Percentiles rank a stretch among this genome's conserved stretches.
These are phyloP conservation scores for Pestalotiopsis sp. DNA, from an alignment of 2,329 filamentous ascomycete species.

Conservation along the genomic window DNA sequence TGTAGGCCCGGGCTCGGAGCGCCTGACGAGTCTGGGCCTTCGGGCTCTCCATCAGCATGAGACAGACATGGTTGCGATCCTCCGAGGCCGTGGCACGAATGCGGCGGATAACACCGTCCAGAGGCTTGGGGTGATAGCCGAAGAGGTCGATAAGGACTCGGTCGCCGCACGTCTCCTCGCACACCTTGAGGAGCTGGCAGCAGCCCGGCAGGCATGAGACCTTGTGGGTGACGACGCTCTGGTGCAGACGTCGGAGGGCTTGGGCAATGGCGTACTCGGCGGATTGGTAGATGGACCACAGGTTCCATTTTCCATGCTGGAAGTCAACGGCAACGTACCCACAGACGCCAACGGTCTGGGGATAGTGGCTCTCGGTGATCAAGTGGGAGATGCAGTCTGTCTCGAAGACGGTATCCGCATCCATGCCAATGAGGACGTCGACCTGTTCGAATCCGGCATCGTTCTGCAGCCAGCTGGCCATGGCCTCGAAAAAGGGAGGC, in stretches of 20 bases:
- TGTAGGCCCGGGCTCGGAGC: slow-evolving; percentile 47
- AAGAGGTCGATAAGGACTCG: slow-evolving; percentile 47
- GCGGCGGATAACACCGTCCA: slow-evolving; percentile 49
- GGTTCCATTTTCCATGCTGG: slow-evolving; percentile 40
- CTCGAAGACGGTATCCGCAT: slow-evolving; percentile 51
- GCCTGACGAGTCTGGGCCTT: slow-evolving; percentile 48
- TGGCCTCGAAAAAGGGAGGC: slow-evolving; percentile 43
- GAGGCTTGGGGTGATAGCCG: slow-evolving; percentile 51
- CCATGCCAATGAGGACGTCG: slow-evolving; percentile 49
- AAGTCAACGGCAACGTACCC: slow-evolving; percentile 52
- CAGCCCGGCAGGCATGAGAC: slow-evolving; percentile 52
- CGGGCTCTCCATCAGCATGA: slow-evolving; percentile 49
- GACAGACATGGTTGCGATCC: slow-evolving; percentile 51
- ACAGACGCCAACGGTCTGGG: slow-evolving; percentile 48
- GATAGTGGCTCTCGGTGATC: slow-evolving; percentile 44
- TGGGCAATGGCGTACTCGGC: slow-evolving; percentile 52
- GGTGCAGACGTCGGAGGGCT: slow-evolving; percentile 49
- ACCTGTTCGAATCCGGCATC: slow-evolving; percentile 39
- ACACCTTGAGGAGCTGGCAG: slow-evolving; percentile 51
- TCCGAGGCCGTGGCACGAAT: slow-evolving; percentile 53
- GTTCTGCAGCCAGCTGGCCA: slow-evolving; percentile 40
- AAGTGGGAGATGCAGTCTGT: slow-evolving; percentile 46
- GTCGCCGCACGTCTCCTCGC: slow-evolving; percentile 51
- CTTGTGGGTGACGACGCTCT: slow-evolving; percentile 50
- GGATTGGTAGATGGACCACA: slow-evolving; percentile 50